These are phyloP conservation scores for Solanum arcanum DNA, from an alignment of 257 asterid species.

Conservation along the genomic window DNA sequence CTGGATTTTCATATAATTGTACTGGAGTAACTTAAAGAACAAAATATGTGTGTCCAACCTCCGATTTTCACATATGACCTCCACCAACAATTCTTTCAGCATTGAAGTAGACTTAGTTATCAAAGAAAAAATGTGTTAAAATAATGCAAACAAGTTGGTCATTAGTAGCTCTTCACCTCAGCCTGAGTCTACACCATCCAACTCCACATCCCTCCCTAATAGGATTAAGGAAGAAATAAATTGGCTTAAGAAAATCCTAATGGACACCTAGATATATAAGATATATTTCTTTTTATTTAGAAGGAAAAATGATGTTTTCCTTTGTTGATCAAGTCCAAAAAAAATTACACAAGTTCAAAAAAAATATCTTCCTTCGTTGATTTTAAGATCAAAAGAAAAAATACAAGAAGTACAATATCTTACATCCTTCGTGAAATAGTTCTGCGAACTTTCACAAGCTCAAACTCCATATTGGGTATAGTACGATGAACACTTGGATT, in stretches of 20 bases:
- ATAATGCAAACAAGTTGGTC: neutral
- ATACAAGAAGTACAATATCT: slow-evolving; percentile 9
- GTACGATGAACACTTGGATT: slow-evolving; percentile 39
- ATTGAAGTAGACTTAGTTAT: neutral
- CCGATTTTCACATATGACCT: neutral
- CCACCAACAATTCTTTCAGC: neutral
- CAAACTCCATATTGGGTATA: slow-evolving; percentile 38
- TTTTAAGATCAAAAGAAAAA: neutral
- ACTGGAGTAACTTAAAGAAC: neutral
- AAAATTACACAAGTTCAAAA: no score
- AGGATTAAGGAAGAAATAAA: neutral
- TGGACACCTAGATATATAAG: neutral
- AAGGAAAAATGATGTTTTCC: neutral
- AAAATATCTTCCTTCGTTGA: neutral
- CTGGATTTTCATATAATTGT: neutral
- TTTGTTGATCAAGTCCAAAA: neutral
- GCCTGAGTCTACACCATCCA: neutral
- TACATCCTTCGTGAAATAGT: slow-evolving; percentile 55
- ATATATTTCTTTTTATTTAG: neutral
- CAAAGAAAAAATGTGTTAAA: neutral
- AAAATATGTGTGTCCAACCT: neutral
- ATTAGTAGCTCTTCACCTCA: neutral
- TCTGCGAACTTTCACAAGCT: slow-evolving; percentile 35
- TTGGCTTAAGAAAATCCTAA: neutral
- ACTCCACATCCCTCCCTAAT: neutral